These are phyloP conservation scores for Acorus calamus DNA, from an alignment of 106 monocot genomes.

Conservation along the genomic window DNA sequence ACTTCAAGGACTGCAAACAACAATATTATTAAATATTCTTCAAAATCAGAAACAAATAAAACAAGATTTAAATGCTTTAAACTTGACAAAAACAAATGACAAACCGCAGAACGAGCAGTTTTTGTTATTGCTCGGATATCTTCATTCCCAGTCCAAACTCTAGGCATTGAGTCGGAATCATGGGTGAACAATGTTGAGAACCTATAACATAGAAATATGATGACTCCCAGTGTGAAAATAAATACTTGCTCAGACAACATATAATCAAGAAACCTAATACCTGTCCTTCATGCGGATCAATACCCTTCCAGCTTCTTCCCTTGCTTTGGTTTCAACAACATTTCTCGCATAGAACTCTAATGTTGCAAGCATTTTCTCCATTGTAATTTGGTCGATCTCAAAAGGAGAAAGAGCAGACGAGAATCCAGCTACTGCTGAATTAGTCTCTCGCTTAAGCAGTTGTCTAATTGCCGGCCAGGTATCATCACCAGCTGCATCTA, in stretches of 20 bases:
- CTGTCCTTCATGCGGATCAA: slow-evolving; percentile 95
- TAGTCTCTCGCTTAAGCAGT: slow-evolving; percentile 71
- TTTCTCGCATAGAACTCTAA: slow-evolving; percentile 59
- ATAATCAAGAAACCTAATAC: slow-evolving; percentile 12
- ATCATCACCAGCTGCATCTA: slow-evolving; percentile 71
- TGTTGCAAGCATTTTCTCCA: slow-evolving; percentile 52
- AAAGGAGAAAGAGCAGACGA: slow-evolving; percentile 52
- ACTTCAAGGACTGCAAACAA: slow-evolving; percentile 76
- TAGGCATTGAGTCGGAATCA: slow-evolving; percentile 88
- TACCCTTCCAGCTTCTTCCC: slow-evolving; percentile 73
- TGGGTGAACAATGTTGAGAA: slow-evolving; percentile 81
- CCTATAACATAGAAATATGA: slow-evolving; percentile 19
- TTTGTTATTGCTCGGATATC: slow-evolving; percentile 90
- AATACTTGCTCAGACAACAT: too few species aligned
- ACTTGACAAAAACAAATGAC: slow-evolving; percentile 1
- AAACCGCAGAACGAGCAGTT: slow-evolving; percentile 76
- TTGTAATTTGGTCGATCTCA: slow-evolving; percentile 56
- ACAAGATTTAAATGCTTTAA: too few species aligned
- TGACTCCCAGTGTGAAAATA: not conserved
- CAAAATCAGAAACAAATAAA: not conserved
- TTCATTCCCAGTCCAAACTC: slow-evolving; percentile 91
- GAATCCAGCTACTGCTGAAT: slow-evolving; percentile 36
- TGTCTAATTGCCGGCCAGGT: slow-evolving; percentile 79
- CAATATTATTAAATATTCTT: not conserved
- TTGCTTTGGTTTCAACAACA: slow-evolving; percentile 83